These are phyloP conservation scores for Larix sibirica DNA, from an alignment of 83 land plant species.

Conservation along the genomic window DNA sequence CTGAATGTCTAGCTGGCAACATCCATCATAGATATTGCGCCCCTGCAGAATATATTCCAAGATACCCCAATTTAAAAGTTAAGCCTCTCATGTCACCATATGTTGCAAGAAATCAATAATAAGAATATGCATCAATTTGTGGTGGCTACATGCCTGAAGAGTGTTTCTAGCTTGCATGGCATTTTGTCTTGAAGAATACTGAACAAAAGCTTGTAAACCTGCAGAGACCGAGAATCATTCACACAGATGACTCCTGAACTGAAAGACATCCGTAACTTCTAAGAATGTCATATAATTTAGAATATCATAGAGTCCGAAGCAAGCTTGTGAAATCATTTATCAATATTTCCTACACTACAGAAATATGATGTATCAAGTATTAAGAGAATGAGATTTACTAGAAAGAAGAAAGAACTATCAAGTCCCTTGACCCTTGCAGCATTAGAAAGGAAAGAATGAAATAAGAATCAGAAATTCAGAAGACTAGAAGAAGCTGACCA, in stretches of 20 bases:
- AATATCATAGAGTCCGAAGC: background rate
- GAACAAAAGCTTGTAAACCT: constrained; percentile 61
- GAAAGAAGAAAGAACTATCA: constrained; percentile 1
- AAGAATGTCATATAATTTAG: background rate
- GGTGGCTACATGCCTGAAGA: constrained; percentile 28
- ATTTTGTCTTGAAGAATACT: constrained; percentile 39
- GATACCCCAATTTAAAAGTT: background rate
- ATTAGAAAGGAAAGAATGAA: constrained; percentile 17
- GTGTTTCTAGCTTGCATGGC: constrained; percentile 49
- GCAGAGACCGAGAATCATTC: constrained; percentile 14
- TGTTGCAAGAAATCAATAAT: background rate
- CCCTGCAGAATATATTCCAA: constrained; percentile 30
- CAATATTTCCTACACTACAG: background rate
- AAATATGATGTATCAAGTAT: background rate
- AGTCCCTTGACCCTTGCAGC: background rate
- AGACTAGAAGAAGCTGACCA: constrained; percentile 47
- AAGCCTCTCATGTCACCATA: background rate
- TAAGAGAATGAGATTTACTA: background rate
- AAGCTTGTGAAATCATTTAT: background rate
- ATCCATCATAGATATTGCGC: constrained; percentile 61
- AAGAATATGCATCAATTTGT: background rate
- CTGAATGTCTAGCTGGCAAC: constrained; percentile 59
- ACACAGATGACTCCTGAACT: background rate
- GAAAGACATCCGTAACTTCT: background rate
- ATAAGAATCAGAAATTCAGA: constrained; percentile 16